Conservation (phyloP, 2,329 filamentous ascomycete genomes). For the Curvularia eragrostidis region DNA sequence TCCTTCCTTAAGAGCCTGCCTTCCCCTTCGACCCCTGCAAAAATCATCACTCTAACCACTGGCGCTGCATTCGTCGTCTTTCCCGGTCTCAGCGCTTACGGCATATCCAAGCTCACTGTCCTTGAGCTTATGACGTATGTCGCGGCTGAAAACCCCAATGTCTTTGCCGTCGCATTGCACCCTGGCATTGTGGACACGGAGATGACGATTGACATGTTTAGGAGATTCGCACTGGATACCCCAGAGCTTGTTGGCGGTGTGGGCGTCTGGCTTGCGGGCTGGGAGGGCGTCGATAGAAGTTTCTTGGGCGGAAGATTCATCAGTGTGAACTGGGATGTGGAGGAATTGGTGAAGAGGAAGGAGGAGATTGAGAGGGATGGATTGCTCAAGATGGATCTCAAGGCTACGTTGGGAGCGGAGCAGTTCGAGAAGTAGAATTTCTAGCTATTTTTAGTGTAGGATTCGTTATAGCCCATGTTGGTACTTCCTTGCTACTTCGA, state of each 20-base stretch:
- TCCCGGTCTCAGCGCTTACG: constrained; percentile 24
- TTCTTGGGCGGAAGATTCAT: constrained; percentile 40
- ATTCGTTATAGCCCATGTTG: background rate
- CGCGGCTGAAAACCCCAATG: constrained; percentile 28
- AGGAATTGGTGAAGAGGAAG: constrained; percentile 32
- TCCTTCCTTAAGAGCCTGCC: constrained; percentile 39
- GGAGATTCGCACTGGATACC: constrained; percentile 30
- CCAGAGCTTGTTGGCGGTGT: constrained; percentile 39
- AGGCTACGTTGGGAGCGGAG: constrained; percentile 22
- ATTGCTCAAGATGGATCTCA: constrained; percentile 25
- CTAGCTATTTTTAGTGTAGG: background rate
- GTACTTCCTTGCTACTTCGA: background rate
- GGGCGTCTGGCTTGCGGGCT: constrained; percentile 35
- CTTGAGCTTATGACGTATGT: constrained; percentile 29
- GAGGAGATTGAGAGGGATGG: constrained; percentile 24
- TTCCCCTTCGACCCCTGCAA: constrained; percentile 25
- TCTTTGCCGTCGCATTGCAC: constrained; percentile 28
- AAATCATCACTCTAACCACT: constrained; percentile 33
- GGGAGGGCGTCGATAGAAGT: constrained; percentile 23
- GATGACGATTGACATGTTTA: constrained; percentile 21
- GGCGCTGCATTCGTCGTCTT: constrained; percentile 22
- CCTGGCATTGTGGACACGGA: constrained; percentile 26
- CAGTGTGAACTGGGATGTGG: constrained; percentile 39
- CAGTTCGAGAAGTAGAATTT: constrained; percentile 15
- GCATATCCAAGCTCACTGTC: constrained; percentile 28